These are phyloP conservation scores for Eimeria falciformis DNA, from an alignment of 169 alveolate genomes.

Conservation along the genomic window DNA sequence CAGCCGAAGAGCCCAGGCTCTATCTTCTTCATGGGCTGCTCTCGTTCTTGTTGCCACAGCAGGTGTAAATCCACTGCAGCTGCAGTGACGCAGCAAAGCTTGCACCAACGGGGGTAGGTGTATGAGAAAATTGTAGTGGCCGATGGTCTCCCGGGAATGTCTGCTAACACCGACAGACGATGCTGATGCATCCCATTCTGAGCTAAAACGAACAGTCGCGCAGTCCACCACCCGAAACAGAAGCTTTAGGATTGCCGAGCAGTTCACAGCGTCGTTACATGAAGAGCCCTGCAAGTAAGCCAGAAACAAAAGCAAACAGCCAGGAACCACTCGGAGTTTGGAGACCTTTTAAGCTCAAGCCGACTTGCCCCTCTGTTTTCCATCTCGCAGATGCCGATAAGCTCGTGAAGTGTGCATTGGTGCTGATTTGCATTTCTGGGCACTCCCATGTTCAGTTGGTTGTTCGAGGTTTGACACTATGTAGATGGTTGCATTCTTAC, in stretches of 20 bases:
- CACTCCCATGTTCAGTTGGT: too few species aligned
- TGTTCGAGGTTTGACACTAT: too few species aligned
- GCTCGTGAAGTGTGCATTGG: too few species aligned
- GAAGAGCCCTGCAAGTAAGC: conserved; percentile 19
- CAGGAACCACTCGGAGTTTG: background rate
- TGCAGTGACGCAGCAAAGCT: conserved; percentile 39
- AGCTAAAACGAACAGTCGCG: conserved; percentile 12
- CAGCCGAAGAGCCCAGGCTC: conserved; percentile 28
- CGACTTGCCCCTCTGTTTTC: too few species aligned
- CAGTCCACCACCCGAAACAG: conserved; percentile 39
- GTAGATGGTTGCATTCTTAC: background rate
- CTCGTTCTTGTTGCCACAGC: background rate
- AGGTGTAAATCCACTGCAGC: background rate
- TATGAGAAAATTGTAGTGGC: too few species aligned
- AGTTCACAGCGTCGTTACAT: conserved; percentile 9
- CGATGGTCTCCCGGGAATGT: background rate
- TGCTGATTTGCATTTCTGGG: too few species aligned
- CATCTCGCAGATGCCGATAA: too few species aligned
- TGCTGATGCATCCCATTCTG: background rate
- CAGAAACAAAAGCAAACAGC: background rate
- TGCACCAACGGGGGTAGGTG: conserved; percentile 10
- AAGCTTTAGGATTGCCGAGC: conserved; percentile 3
- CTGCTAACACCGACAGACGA: background rate
- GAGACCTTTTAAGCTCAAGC: too few species aligned
- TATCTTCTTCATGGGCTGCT: background rate